A percentile compares a stretch with the other conserved stretches of the same genome.
Evolutionary conservation across 177 flowering plant genomes (phyloP).

Genomic region (Vitis hybrid): DNA sequence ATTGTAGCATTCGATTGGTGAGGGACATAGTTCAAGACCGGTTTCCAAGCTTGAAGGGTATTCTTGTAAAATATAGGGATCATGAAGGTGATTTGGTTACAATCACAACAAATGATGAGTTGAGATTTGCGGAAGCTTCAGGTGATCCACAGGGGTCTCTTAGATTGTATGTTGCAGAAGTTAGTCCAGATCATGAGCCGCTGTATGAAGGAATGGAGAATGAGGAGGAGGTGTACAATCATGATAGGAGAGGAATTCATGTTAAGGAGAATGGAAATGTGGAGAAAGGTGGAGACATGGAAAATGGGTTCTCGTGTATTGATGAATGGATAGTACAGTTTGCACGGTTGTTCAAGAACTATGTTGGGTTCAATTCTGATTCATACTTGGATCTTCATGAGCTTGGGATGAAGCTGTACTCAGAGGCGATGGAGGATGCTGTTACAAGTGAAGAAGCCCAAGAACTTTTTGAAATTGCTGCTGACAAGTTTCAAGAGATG

Average conservation of each 20-base stretch:
- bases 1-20: conserved; percentile 43
- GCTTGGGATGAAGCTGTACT: conserved; percentile 64
- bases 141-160: conserved; percentile 35
- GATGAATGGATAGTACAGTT: conserved; percentile 67
- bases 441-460: conserved; percentile 62
- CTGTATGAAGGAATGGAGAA: conserved; percentile 37
- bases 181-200: conserved; percentile 59
- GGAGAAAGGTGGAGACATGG: conserved; percentile 13
- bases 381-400: conserved; percentile 71
- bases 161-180: conserved; percentile 52
- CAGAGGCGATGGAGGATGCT: conserved; percentile 69
- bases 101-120: conserved; percentile 58
- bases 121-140: conserved; percentile 51
- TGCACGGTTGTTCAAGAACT: conserved; percentile 62
- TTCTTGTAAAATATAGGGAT: conserved; percentile 66
- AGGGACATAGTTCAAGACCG: conserved; percentile 56
- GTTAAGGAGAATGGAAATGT: conserved; percentile 29
- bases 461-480: conserved; percentile 59
- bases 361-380: conserved; percentile 70
- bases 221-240: conserved; percentile 16
- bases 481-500: conserved; percentile 71
- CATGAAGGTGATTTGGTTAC: conserved; percentile 76
- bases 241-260: conserved; percentile 5
- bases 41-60: conserved; percentile 56
- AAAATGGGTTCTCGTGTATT: conserved; percentile 28